phyloP scores from a whole-genome alignment of 2,329 filamentous ascomycete species.

The Ascochyta pisi region DNA sequence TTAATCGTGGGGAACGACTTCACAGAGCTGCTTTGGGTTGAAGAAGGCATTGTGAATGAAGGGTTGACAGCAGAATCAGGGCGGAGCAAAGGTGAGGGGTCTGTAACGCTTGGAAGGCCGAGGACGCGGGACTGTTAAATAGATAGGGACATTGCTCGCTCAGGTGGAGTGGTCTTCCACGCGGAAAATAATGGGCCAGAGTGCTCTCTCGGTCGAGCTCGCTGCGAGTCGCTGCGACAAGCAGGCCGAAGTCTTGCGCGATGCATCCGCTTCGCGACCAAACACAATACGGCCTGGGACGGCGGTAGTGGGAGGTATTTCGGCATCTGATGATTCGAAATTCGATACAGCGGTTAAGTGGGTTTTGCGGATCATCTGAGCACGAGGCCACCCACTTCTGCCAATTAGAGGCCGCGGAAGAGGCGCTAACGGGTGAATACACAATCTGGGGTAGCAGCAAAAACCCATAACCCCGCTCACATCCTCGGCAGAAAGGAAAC shows the following conservation, averaged over 20 bases:
- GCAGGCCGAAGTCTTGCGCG: slow-evolving; percentile 6
- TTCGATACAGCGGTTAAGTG: slow-evolving; percentile 13
- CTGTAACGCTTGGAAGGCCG: slow-evolving; percentile 20
- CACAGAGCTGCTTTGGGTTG: slow-evolving; percentile 34
- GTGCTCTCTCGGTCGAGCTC: slow-evolving; percentile 42
- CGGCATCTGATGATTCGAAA: slow-evolving; percentile 10
- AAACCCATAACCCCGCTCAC: slow-evolving; percentile 28
- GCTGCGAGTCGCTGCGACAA: slow-evolving; percentile 29
- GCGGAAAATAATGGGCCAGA: slow-evolving; percentile 24
- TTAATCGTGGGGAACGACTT: slow-evolving; percentile 77
- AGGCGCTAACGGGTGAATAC: slow-evolving; percentile 17
- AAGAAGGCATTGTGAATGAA: slow-evolving; percentile 38
- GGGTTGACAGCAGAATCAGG: slow-evolving; percentile 3
- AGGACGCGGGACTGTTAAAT: slow-evolving; percentile 30
- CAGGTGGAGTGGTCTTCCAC: slow-evolving; percentile 16
- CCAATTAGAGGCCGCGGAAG: slow-evolving; percentile 27
- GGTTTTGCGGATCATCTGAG: slow-evolving; percentile 17
- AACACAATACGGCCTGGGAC: neutral
- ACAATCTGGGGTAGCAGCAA: slow-evolving; percentile 34
- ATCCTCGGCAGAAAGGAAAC: slow-evolving; percentile 20
- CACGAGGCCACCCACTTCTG: neutral
- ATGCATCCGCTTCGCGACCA: slow-evolving; percentile 10
- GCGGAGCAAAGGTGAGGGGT: slow-evolving; percentile 24
- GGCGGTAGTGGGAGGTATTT: slow-evolving; percentile 9
- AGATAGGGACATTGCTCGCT: slow-evolving; percentile 14